These are phyloP conservation scores for Pythium pyrilobum DNA, from an alignment of 352 stramenopile species.

Conservation along the genomic window DNA sequence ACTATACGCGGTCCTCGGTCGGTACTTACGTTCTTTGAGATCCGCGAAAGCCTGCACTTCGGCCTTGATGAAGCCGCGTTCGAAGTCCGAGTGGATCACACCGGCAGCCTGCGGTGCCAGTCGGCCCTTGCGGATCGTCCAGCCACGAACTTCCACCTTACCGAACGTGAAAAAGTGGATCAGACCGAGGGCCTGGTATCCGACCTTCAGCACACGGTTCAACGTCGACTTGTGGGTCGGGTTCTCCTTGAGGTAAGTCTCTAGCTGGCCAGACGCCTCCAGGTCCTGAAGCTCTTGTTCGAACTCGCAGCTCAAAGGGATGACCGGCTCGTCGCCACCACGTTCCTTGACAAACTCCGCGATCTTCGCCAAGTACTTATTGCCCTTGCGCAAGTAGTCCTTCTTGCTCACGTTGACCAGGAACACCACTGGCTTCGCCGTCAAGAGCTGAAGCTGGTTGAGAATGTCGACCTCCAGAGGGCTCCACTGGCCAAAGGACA, in stretches of 20 bases:
- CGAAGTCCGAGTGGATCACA: constrained; percentile 88
- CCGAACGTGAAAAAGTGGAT: constrained; percentile 98
- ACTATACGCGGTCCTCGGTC: too few relatives aligned
- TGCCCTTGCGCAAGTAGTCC: too few relatives aligned
- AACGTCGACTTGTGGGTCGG: constrained; percentile 89
- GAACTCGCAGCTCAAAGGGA: constrained; percentile 98
- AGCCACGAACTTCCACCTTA: constrained; percentile 77
- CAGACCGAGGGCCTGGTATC: constrained; percentile 96
- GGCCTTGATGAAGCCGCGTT: constrained; percentile 79
- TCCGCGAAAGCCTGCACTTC: constrained; percentile 97
- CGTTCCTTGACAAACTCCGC: too few relatives aligned
- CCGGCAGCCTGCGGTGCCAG: constrained; percentile 63
- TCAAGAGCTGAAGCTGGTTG: constrained; percentile 79
- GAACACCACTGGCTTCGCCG: constrained; percentile 96
- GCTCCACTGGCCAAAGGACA: too few relatives aligned
- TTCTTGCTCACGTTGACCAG: constrained; percentile 96
- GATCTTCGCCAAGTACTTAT: too few relatives aligned
- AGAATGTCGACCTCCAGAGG: too few relatives aligned
- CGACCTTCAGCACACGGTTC: constrained; percentile 96
- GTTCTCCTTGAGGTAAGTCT: constrained; percentile 76
- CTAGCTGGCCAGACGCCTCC: constrained; percentile 50
- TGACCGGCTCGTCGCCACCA: too few relatives aligned
- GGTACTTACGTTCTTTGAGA: constrained; percentile 93
- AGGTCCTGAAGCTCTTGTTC: constrained; percentile 92
- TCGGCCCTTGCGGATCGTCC: constrained; percentile 77